Evolutionary conservation across 2,329 filamentous ascomycete genomes (phyloP).

Genomic region (Beauveria sp.): DNA sequence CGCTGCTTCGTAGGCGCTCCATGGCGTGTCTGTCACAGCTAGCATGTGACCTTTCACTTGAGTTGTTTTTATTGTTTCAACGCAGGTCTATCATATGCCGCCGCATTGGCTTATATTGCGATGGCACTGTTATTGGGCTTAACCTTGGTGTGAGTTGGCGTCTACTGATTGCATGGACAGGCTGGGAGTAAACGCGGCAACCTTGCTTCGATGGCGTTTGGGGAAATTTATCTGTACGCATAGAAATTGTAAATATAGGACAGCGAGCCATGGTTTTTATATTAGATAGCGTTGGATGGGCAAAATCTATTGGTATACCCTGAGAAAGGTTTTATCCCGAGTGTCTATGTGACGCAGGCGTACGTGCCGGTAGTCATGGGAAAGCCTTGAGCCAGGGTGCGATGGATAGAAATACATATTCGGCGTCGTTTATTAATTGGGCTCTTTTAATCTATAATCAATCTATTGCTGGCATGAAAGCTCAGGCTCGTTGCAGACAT

Average conservation of each 20-base stretch:
- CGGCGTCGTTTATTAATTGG: no score
- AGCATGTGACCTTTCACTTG: neutral
- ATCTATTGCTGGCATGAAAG: neutral
- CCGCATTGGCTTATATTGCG: neutral
- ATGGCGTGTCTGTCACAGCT: neutral
- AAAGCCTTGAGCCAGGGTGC: neutral
- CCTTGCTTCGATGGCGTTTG: neutral
- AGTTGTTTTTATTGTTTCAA: neutral
- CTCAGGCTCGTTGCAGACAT: neutral
- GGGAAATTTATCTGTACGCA: neutral
- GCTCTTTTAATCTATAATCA: neutral
- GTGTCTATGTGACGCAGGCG: no score
- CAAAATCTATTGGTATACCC: neutral
- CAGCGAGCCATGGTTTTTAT: neutral
- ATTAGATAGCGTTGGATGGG: constrained; percentile 7
- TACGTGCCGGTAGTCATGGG: no score
- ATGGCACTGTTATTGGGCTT: neutral
- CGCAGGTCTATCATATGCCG: neutral
- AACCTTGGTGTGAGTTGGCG: neutral
- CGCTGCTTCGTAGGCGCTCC: constrained; percentile 31
- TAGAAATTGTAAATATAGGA: constrained; percentile 8
- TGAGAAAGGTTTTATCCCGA: neutral
- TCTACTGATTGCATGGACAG: neutral
- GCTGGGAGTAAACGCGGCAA: neutral
- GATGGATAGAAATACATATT: neutral